These are phyloP conservation scores for Lathyrus tuberosus DNA, from an alignment of 306 rosid species.

Conservation along the genomic window DNA sequence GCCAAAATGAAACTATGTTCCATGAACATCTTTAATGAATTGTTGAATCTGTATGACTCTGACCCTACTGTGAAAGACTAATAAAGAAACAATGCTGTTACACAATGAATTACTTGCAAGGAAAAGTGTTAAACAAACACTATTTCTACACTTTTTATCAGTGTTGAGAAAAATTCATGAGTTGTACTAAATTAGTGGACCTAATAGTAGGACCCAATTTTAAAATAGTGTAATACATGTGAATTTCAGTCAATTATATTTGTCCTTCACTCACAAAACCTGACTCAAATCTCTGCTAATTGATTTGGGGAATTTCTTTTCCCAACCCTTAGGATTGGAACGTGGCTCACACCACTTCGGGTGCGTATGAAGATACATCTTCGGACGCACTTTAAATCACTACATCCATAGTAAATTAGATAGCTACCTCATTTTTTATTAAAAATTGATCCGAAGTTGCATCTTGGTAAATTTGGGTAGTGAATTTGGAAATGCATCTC, in stretches of 20 bases:
- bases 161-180: background rate
- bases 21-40: constrained; percentile 40
- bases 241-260: background rate
- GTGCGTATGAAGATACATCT: too few species aligned
- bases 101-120: background rate
- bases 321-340: too few species aligned
- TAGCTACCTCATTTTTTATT: too few species aligned
- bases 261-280: background rate
- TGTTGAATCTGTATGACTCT: constrained; percentile 16
- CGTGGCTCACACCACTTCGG: too few species aligned
- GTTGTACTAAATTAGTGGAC: background rate
- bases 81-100: constrained; percentile 26
- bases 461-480: too few species aligned
- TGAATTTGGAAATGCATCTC: too few species aligned
- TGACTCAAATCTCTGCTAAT: background rate
- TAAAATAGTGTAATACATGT: background rate
- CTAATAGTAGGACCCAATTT: constrained; percentile 9
- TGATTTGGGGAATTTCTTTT: background rate
- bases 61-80: constrained; percentile 46
- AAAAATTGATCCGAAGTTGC: too few species aligned
- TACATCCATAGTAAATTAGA: too few species aligned
- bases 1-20: constrained; percentile 53
- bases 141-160: background rate
- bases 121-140: background rate
- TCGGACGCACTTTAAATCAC: too few species aligned